Evolutionary conservation across 176 grass and related monocot species (phyloP), one percentile per base, ranked within the genome.

Genomic region (Carex littledalei): DNA sequence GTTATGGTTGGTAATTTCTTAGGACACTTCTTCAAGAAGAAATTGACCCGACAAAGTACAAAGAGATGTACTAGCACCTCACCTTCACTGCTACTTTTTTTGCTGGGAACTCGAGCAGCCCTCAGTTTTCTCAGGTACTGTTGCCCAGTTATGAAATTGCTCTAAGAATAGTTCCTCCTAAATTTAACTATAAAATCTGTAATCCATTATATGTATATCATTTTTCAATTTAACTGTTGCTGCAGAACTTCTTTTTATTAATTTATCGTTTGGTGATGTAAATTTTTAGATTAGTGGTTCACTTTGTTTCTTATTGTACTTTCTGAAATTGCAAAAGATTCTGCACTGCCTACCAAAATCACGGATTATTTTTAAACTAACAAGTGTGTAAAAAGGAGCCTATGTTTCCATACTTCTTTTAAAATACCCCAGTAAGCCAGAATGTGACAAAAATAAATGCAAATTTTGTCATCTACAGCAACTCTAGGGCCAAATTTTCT

Each of bases 81-180:
- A 91, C 90, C 68, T 98, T 98, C 68, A 98, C 96, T 1, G 93
- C 96, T 12, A 95, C 96, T 35, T 98, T 98, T 86, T 98, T 98
- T 68, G 96, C 96, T 88, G 96, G 96, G 96, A 57, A 88, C 93
- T 92, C 93, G 94, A 91, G 96, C 96, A 67, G 84, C 90, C 53
- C 87, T 98, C 24, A 1, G 26, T 26, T 26, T 1, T 26, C 26
- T 26, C 26, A 95, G 96, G 96, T 98, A 89, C 10, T 29, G 53
- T 53, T 53, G 34, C 18, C 63, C n/a, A 41, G 60, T 56, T 71
- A 29, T 86, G 32, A 71, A 11, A 14, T 67, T 74, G 37, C 2
- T 43, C 18, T 43, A 4, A 1, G 63, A 65, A 14, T 37, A 45
- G 5, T 80, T 39, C 22, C 3, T 41, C 8, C 5, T 2, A 60